A percentile compares a stretch with the other conserved stretches of the same genome.
Evolutionary conservation across 192 early-diverging fungal species (phyloP).

Genomic region (Borealophlyctis nickersoniae): DNA sequence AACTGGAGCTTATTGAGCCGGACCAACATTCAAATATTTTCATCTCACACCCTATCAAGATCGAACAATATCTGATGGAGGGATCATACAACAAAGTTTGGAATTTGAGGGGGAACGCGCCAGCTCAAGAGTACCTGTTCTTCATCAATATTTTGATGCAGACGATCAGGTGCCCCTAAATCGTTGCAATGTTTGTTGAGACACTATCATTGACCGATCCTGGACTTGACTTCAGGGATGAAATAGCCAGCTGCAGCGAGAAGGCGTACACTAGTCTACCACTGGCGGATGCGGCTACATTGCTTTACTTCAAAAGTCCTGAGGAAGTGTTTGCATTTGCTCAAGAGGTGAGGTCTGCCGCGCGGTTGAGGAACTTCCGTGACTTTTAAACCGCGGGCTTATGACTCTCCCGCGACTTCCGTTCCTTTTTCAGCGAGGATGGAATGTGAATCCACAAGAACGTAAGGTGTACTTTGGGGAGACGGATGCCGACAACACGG

Average conservation of each 20-base stretch:
- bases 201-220: not conserved
- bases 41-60: conserved; percentile 87
- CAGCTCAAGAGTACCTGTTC: conserved; percentile 86
- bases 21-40: conserved; percentile 77
- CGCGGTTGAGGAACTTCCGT: not conserved
- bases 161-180: conserved; percentile 71
- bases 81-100: conserved; percentile 97
- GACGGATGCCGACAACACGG: conserved; percentile 55
- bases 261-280: conserved; percentile 87
- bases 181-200: not conserved
- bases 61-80: conserved; percentile 98
- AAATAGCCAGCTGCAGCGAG: conserved; percentile 94
- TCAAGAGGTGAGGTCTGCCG: conserved; percentile 55
- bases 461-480: conserved; percentile 75
- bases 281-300: conserved; percentile 83
- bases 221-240: conserved; percentile 59
- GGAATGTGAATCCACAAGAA: conserved; percentile 77
- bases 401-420: not conserved
- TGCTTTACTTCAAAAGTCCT: conserved; percentile 81
- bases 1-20: conserved; percentile 85
- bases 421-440: conserved; percentile 55
- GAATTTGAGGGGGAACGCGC: conserved; percentile 85
- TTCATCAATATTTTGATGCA: conserved; percentile 93
- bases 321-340: conserved; percentile 85
- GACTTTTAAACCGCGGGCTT: not conserved